Evolutionary conservation across 345 rosid genomes (phyloP).

Genomic region (Lumnitzera littorea): DNA sequence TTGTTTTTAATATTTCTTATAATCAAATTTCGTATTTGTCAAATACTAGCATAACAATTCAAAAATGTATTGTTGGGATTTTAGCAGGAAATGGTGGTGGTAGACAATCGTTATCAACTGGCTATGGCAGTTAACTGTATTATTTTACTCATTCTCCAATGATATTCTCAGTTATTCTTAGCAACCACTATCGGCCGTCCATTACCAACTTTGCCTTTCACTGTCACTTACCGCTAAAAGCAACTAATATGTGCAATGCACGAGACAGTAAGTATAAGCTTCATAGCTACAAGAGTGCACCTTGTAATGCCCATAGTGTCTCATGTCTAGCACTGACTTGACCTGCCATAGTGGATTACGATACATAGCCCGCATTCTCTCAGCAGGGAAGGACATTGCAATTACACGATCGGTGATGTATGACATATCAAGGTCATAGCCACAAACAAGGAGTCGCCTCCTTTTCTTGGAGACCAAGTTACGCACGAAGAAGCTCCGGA

Average conservation of each 20-base stretch:
- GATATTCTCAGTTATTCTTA: too few relatives aligned
- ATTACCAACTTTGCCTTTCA: background rate
- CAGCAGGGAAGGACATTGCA: slow-evolving; percentile 93
- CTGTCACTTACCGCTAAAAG: too few relatives aligned
- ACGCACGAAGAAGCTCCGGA: slow-evolving; percentile 53
- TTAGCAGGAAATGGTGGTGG: too few relatives aligned
- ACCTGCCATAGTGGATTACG: slow-evolving; percentile 98
- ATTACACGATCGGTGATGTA: slow-evolving; percentile 63
- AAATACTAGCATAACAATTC: too few relatives aligned
- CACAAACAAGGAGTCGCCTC: slow-evolving; percentile 67
- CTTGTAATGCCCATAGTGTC: slow-evolving; percentile 75
- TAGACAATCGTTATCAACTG: too few relatives aligned
- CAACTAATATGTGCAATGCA: too few relatives aligned
- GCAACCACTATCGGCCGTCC: background rate
- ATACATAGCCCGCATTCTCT: slow-evolving; percentile 78
- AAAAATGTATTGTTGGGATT: too few relatives aligned
- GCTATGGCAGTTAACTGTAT: too few relatives aligned
- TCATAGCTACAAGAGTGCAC: slow-evolving; percentile 21
- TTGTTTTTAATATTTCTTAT: too few relatives aligned
- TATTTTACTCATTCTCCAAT: too few relatives aligned
- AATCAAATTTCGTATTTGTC: too few relatives aligned
- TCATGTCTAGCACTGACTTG: slow-evolving; percentile 80
- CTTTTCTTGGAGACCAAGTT: slow-evolving; percentile 83
- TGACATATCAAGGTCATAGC: slow-evolving; percentile 96
- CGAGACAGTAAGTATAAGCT: background rate